phyloP scores from a whole-genome alignment of 306 rosid genomes.

The Mimosa pudica region DNA sequence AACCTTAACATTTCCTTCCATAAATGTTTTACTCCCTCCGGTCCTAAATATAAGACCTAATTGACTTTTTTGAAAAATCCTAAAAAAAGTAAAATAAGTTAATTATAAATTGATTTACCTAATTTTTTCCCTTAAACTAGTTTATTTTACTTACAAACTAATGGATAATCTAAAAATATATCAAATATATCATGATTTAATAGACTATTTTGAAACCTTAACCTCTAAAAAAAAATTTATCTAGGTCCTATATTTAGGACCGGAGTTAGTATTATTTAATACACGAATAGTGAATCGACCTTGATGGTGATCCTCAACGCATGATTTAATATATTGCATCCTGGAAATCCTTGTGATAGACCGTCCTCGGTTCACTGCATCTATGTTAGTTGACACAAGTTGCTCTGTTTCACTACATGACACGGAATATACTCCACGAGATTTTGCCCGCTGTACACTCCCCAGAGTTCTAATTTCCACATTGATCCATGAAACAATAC shows the following conservation, averaged over 20 bases:
- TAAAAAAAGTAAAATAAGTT: no score
- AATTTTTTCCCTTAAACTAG: no score
- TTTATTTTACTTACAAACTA: no score
- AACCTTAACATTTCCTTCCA: neutral
- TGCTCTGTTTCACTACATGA: slow-evolving; percentile 6
- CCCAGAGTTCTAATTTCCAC: neutral
- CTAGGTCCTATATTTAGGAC: no score
- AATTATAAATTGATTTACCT: no score
- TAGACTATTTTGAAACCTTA: no score
- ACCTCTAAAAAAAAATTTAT: no score
- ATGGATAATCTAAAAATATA: no score
- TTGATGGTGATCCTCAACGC: slow-evolving; percentile 26
- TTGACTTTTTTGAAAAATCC: no score
- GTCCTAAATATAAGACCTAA: no score
- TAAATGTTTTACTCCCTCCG: no score
- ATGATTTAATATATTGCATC: slow-evolving; percentile 11
- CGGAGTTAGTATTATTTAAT: neutral
- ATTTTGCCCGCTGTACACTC: neutral
- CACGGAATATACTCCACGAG: neutral
- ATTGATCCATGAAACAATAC: neutral
- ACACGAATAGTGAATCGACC: neutral
- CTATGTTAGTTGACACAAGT: slow-evolving; percentile 9
- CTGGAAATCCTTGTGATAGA: neutral
- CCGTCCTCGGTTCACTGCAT: slow-evolving; percentile 21
- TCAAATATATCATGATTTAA: no score